Base-by-base conservation (phyloP, 2,329 filamentous ascomycete species). In the Phialocephala sp. region DNA sequence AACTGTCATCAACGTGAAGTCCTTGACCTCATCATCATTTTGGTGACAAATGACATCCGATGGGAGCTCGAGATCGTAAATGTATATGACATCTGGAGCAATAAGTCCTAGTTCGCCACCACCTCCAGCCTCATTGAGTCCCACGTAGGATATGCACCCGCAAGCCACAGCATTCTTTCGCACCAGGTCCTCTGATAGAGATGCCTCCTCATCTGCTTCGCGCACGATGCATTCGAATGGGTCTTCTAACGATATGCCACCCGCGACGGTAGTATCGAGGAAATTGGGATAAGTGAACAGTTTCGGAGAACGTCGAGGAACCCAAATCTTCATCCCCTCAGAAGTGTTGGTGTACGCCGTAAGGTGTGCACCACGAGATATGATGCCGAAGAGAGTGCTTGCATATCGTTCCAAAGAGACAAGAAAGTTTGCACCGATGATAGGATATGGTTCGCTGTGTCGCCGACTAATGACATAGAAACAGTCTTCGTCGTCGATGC, bases 191-290 rank as follows among this genome's bases (percentile, higher is more conserved):
- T 85, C 86, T 0, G 86, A 80, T 24, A 93, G 75, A 4, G 87
- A 89, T 0, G 91, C 92, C 75, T 95, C 92, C 77, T 95, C 92
- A 39, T 80, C 84, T 1, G 87, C 85, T 77, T 95, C 92, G 54
- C 90, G 84, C 27, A 93, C 81, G 65, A 94, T 81, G 73, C 88
- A 90, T 64, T 89, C 87, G 37, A 88, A 86, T 0, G 90, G 88
- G 1, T 78, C 80, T 75, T 93, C 87, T 0, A 89, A 86, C 62
- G 89, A 85, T 72, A 94, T 87, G 0, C 92, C 92, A 2, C 92
- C 92, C 0, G 91, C 92, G 15, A 94, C 92, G 8, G 90, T 91
- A 73, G 92, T 94, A 75, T 95, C 92, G 63, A 94, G 81, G 83
- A 91, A 88, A 3, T 87, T 85, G 0, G 88, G 88, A 72, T 91